Percentiles rank a stretch among this genome's conserved stretches.
phyloP scores from a whole-genome alignment of 2,329 filamentous ascomycete species.

The Sphaerulina vaccinii region DNA sequence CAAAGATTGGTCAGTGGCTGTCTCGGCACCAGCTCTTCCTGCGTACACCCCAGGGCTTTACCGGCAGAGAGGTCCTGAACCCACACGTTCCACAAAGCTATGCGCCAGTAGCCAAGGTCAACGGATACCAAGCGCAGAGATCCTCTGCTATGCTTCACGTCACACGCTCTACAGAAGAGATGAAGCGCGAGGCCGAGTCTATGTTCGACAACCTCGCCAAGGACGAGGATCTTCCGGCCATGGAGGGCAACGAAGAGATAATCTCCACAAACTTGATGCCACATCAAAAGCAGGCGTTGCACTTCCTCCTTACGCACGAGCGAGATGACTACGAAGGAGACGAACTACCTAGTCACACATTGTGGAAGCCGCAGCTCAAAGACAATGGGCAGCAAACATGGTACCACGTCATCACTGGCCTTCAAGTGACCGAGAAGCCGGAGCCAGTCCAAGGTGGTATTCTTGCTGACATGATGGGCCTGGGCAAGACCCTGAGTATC shows the following conservation, averaged over 20 bases:
- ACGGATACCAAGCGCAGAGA: slow-evolving; percentile 8
- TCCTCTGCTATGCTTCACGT: slow-evolving; percentile 37
- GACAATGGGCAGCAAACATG: slow-evolving; percentile 62
- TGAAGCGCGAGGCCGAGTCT: slow-evolving; percentile 76
- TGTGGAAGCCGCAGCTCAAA: slow-evolving; percentile 68
- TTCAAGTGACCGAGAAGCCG: slow-evolving; percentile 46
- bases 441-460: slow-evolving; percentile 45
- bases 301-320: slow-evolving; percentile 82
- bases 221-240: slow-evolving; percentile 71
- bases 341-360: slow-evolving; percentile 56
- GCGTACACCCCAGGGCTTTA: slow-evolving; percentile 63
- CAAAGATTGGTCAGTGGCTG: slow-evolving; percentile 66
- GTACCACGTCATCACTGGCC: slow-evolving; percentile 81
- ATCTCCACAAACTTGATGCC: slow-evolving; percentile 67
- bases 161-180: slow-evolving; percentile 75
- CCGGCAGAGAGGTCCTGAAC: slow-evolving; percentile 70
- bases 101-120: slow-evolving; percentile 5
- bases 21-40: slow-evolving; percentile 67
- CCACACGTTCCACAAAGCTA: slow-evolving; percentile 60
- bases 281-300: slow-evolving; percentile 87
- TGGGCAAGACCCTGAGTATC: slow-evolving; percentile 67
- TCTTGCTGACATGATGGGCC: slow-evolving; percentile 53
- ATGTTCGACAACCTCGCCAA: slow-evolving; percentile 84
- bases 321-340: slow-evolving; percentile 59
- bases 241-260: slow-evolving; percentile 63